Evolutionary conservation across 176 grass and related monocot genomes (phyloP).

Genomic region (Areca catechu): DNA sequence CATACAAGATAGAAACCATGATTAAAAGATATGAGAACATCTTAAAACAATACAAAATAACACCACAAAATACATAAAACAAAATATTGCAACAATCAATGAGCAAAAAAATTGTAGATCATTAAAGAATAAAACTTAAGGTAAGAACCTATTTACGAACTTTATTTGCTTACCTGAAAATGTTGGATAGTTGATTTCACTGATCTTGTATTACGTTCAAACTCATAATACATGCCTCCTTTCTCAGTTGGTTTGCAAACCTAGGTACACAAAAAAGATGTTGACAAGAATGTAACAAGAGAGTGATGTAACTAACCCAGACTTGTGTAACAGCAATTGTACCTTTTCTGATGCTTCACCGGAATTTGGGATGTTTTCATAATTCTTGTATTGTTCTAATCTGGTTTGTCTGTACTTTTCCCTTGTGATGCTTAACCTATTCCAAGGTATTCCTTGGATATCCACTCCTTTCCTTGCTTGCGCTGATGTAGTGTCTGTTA

Average conservation of each 20-base stretch:
- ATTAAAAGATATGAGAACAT: too few relatives aligned
- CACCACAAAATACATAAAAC: too few relatives aligned
- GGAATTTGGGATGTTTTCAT: conserved; percentile 72
- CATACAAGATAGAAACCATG: too few relatives aligned
- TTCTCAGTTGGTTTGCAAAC: conserved; percentile 42
- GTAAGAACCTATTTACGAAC: not conserved
- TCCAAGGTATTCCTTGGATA: conserved; percentile 82
- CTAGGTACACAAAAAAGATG: conserved; percentile 26
- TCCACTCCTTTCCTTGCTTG: conserved; percentile 66
- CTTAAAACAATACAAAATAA: too few relatives aligned
- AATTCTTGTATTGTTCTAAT: conserved; percentile 52
- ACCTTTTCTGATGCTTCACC: conserved; percentile 53
- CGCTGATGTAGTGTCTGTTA: conserved; percentile 30
- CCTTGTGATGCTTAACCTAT: conserved; percentile 34
- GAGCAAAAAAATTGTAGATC: too few relatives aligned
- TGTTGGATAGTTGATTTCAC: conserved; percentile 71
- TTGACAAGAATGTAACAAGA: not conserved
- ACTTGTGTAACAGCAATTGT: conserved; percentile 9
- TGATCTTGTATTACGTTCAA: conserved; percentile 57
- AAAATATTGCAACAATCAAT: too few relatives aligned
- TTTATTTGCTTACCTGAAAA: conserved; percentile 58
- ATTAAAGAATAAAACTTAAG: too few relatives aligned
- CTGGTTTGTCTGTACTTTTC: conserved; percentile 37
- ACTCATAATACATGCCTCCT: conserved; percentile 61
- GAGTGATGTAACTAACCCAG: not conserved